Conservation (phyloP, 768 basidiomycete genomes). For the Lentinula aciculospora region DNA sequence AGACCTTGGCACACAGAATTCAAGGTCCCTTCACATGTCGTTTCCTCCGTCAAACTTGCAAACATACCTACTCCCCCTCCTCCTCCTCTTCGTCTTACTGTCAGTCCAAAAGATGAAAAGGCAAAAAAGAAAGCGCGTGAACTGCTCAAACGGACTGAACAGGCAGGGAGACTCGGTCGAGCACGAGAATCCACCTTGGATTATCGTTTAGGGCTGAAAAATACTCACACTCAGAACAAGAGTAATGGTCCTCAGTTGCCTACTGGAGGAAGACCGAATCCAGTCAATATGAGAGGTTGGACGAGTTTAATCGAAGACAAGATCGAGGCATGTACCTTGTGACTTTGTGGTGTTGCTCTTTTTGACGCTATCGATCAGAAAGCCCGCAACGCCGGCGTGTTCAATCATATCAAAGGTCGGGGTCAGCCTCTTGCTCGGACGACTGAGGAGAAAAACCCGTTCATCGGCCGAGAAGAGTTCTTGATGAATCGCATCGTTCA, state of each 20-base stretch:
- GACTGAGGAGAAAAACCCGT: constrained; percentile 41
- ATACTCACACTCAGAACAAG: constrained; percentile 20
- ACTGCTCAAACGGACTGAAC: constrained; percentile 42
- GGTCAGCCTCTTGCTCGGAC: constrained; percentile 34
- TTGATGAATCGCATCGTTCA: constrained; percentile 85
- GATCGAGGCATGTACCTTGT: constrained; percentile 56
- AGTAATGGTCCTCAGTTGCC: constrained; percentile 12
- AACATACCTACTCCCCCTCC: constrained; percentile 33
- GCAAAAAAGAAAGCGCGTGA: constrained; percentile 42
- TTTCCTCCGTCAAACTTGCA: constrained; percentile 48
- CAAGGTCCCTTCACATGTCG: constrained; percentile 50
- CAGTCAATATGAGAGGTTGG: constrained; percentile 71
- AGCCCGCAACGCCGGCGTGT: constrained; percentile 62
- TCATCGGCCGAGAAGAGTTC: constrained; percentile 73
- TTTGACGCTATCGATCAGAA: constrained; percentile 31
- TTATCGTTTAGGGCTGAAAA: constrained; percentile 44
- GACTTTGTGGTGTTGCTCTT: not conserved
- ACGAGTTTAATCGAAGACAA: constrained; percentile 68
- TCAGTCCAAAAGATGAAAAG: constrained; percentile 27
- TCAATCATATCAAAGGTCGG: constrained; percentile 67
- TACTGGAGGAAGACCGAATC: constrained; percentile 35
- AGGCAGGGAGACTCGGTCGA: constrained; percentile 48
- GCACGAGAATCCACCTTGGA: constrained; percentile 75
- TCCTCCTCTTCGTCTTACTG: constrained; percentile 10
- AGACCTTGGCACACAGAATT: constrained; percentile 69